Conservation (phyloP, 208 protist species). For the Trypanosoma conorhini region DNA sequence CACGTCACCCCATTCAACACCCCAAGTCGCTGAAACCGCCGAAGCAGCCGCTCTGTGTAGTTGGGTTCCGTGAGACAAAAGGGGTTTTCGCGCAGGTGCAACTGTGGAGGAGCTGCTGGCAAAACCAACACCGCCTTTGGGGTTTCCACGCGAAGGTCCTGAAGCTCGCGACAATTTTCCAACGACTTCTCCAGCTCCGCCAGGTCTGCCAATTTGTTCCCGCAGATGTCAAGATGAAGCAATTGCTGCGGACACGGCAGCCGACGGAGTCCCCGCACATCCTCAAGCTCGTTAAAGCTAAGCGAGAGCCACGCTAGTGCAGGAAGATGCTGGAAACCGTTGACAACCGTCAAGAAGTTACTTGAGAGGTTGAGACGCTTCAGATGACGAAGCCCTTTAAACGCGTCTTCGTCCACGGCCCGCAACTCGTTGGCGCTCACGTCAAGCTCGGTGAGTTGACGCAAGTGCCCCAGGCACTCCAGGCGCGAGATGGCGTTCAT, state of each 20-base stretch:
- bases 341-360: constrained; percentile 51
- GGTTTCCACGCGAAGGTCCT: constrained; percentile 57
- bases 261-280: constrained; percentile 43
- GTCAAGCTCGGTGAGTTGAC: constrained; percentile 68
- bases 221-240: constrained; percentile 66
- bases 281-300: constrained; percentile 63
- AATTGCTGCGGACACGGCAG: constrained; percentile 49
- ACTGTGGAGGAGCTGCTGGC: constrained; percentile 16
- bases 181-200: constrained; percentile 41
- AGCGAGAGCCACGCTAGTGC: constrained; percentile 71
- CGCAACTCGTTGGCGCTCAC: constrained; percentile 79
- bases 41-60: constrained; percentile 47
- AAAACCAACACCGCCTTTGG: constrained; percentile 19
- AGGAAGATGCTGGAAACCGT: constrained; percentile 34
- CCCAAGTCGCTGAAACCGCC: constrained; percentile 37
- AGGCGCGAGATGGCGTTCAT: constrained; percentile 70
- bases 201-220: constrained; percentile 50
- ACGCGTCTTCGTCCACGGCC: constrained; percentile 35
- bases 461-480: constrained; percentile 40
- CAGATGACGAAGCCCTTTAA: constrained; percentile 47
- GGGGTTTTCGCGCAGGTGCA: constrained; percentile 41
- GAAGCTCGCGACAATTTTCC: constrained; percentile 38
- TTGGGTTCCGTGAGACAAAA: constrained; percentile 28
- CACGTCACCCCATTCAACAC: constrained; percentile 64
- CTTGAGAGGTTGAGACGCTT: constrained; percentile 74